Conservation (phyloP, 176 grass and related monocot species). For the Musa schizocarpa region DNA sequence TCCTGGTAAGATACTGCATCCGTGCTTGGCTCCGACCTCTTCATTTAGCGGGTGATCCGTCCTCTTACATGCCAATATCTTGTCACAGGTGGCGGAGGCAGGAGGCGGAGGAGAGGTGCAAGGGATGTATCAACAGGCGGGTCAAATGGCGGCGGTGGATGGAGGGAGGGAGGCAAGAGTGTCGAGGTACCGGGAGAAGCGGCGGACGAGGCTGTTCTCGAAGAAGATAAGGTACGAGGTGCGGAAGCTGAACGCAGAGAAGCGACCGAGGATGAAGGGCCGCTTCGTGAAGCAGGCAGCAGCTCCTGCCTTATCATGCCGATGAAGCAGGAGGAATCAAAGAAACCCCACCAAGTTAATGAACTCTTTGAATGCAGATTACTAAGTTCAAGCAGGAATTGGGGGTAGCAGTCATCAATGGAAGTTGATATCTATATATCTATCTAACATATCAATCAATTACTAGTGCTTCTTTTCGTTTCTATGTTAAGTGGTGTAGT, state of each 20-base stretch:
- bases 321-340: too few species aligned
- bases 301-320: neutral
- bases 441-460: too few species aligned
- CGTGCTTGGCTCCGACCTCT: neutral
- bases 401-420: too few species aligned
- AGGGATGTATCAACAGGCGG: conserved; percentile 4
- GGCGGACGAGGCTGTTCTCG: conserved; percentile 78
- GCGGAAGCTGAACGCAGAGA: conserved; percentile 97
- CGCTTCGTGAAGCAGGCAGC: conserved; percentile 75
- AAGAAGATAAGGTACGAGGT: conserved; percentile 99
- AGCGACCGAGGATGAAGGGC: conserved; percentile 94
- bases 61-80: neutral
- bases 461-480: too few species aligned
- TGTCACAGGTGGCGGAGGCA: conserved; percentile 8
- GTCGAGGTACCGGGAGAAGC: conserved; percentile 92
- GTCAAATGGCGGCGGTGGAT: conserved; percentile 21
- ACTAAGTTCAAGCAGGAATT: too few species aligned
- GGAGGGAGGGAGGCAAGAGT: conserved; percentile 81
- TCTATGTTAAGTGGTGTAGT: too few species aligned
- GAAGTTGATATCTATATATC: too few species aligned
- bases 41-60: conserved; percentile 4
- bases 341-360: too few species aligned
- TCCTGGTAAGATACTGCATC: conserved; percentile 31
- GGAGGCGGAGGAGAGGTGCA: neutral
- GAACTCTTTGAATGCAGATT: too few species aligned